phyloP scores from a whole-genome alignment of 2,329 filamentous ascomycete species.

The Calonectria pseudoturangicola region DNA sequence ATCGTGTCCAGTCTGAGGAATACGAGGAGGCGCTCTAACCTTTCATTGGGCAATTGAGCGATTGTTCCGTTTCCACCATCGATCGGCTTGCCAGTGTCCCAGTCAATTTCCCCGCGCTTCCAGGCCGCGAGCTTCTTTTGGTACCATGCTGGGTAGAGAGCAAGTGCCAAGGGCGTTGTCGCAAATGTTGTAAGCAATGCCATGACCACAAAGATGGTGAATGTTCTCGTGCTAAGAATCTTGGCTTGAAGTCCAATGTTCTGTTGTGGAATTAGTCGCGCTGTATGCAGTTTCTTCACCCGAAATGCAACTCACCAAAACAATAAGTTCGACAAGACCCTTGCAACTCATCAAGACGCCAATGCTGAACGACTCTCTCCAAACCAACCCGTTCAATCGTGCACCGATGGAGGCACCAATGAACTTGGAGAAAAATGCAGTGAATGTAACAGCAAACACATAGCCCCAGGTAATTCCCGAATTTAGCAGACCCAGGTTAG shows the following conservation, averaged over 20 bases:
- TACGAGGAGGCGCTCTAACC: slow-evolving; percentile 19
- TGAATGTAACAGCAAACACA: slow-evolving; percentile 85
- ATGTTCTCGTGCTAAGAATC: slow-evolving; percentile 73
- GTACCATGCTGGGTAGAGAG: slow-evolving; percentile 81
- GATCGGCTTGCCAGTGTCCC: slow-evolving; percentile 71
- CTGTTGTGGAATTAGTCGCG: neutral
- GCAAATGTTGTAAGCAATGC: slow-evolving; percentile 88
- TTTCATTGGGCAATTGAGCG: slow-evolving; percentile 5
- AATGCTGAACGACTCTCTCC: slow-evolving; percentile 91
- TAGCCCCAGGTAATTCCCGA: slow-evolving; percentile 91
- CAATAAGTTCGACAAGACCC: slow-evolving; percentile 93
- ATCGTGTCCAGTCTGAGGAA: slow-evolving; percentile 32
- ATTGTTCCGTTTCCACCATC: slow-evolving; percentile 2
- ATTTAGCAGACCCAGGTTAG: slow-evolving; percentile 88
- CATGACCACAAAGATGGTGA: slow-evolving; percentile 96
- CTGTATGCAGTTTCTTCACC: neutral
- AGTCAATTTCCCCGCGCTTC: slow-evolving; percentile 91
- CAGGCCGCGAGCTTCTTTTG: slow-evolving; percentile 70
- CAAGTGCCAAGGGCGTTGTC: slow-evolving; percentile 84
- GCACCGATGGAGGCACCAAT: slow-evolving; percentile 89
- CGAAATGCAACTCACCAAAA: slow-evolving; percentile 62
- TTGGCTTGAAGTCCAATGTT: slow-evolving; percentile 41
- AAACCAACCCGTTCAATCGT: slow-evolving; percentile 78
- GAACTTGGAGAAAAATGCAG: slow-evolving; percentile 90
- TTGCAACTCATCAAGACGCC: slow-evolving; percentile 97